Evolutionary conservation across 2,329 filamentous ascomycete genomes (phyloP), one percentile per base, ranked within the genome.

Genomic region (Paramyrothecium sp.): DNA sequence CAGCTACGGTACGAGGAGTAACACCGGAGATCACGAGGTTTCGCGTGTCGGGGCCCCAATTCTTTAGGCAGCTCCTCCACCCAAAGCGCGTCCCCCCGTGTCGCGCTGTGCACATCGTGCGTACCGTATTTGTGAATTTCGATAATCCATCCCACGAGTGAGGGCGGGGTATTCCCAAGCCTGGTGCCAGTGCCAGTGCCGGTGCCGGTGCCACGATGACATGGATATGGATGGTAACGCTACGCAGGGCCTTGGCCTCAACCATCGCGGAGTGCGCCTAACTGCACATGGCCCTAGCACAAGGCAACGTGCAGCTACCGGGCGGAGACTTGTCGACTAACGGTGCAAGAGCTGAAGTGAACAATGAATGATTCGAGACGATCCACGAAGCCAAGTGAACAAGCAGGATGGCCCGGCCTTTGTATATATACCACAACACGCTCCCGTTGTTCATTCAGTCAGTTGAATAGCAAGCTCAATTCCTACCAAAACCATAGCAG

Each of bases 31-130:
- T 67, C 63, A 66, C 59, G 61, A 57, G 65, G 52, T 64, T 65
- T 67, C 65, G 65, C 57, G 64, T 63, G 26, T 51, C 55, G 46
- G 41, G 13, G 53, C 48, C 49, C 51, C 51, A 23, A 53, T 54
- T 33, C 38, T 65, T 56, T 53, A 68, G 66, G 65, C 66, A 67
- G 65, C 61, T 67, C 44, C 53, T 53, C 52, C 60, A 61, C 57
- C 54, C 51, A 23, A n/a, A 49, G 33, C 16, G 54, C 51, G 51
- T 47, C 33, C 44, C 20, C 38, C 52, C 50, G 51, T 48, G 54
- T 58, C 56, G 54, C 48, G 34, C 51, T 38, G 26, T 30, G 26
- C 26, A 30, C 26, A 30, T 10, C 26, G 26, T 30, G 26, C 10
- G 26, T 10, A 30, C 4, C 26, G 5, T 30, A 30, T 4, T 5